Evolutionary conservation across 2,329 filamentous ascomycete species (phyloP).

Genomic region (Didymella lethalis): DNA sequence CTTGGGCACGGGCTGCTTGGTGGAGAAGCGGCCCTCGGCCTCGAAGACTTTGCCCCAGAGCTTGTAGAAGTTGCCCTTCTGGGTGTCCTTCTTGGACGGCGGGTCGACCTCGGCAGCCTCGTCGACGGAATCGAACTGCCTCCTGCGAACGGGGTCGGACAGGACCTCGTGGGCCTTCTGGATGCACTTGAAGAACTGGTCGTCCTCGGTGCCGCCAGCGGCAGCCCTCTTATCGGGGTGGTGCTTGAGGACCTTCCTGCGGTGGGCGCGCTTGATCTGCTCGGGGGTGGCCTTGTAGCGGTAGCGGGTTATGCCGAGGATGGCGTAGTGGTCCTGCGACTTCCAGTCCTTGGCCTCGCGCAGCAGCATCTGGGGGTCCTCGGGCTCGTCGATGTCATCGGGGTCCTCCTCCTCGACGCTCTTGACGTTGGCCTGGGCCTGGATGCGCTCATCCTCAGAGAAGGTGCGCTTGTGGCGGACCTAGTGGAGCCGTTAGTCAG

Average conservation of each 20-base stretch:
- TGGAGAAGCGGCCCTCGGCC: slow-evolving; percentile 91
- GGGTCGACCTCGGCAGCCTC: slow-evolving; percentile 92
- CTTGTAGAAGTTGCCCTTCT: slow-evolving; percentile 93
- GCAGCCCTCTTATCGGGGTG: slow-evolving; percentile 99
- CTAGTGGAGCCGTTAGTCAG: slow-evolving; percentile 47
- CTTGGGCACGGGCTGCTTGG: slow-evolving; percentile 83
- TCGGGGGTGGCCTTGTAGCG: slow-evolving; percentile 93
- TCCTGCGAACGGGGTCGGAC: slow-evolving; percentile 87
- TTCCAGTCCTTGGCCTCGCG: slow-evolving; percentile 99
- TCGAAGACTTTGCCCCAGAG: slow-evolving; percentile 91
- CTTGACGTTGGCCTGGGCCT: slow-evolving; percentile 93
- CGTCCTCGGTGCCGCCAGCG: slow-evolving; percentile 84
- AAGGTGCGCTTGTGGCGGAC: slow-evolving; percentile 95
- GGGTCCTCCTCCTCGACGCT: slow-evolving; percentile 92
- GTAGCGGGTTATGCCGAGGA: slow-evolving; percentile 91
- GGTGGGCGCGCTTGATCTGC: slow-evolving; percentile 98
- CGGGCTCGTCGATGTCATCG: slow-evolving; percentile 89
- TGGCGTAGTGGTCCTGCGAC: slow-evolving; percentile 97
- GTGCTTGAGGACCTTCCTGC: slow-evolving; percentile 99
- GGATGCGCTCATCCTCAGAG: slow-evolving; percentile 96
- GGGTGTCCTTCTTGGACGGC: slow-evolving; percentile 86
- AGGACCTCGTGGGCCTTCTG: slow-evolving; percentile 97
- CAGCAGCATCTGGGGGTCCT: slow-evolving; percentile 90
- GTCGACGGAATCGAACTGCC: slow-evolving; percentile 96
- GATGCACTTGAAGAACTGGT: slow-evolving; percentile 99